These are phyloP conservation scores for Globisporangium lucens DNA, from an alignment of 352 stramenopile genomes.

Conservation along the genomic window DNA sequence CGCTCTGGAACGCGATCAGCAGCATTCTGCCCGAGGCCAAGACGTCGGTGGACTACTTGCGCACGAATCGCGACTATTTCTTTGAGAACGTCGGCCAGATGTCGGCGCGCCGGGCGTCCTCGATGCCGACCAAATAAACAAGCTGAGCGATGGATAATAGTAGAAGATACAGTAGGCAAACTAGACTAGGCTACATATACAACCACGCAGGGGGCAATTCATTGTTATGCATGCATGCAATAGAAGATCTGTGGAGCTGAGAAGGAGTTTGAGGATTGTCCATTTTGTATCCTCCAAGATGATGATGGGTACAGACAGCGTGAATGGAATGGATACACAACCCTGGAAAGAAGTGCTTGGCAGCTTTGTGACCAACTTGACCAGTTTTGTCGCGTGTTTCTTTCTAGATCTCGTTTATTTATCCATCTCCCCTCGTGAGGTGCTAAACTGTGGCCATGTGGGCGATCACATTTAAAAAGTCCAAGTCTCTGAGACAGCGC, in stretches of 20 bases:
- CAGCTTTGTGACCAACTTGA: too few relatives aligned
- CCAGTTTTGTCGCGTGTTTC: too few relatives aligned
- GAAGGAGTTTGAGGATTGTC: too few relatives aligned
- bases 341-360: too few relatives aligned
- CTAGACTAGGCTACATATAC: neutral
- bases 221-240: neutral
- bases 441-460: too few relatives aligned
- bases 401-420: too few relatives aligned
- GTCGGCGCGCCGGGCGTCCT: constrained; percentile 26
- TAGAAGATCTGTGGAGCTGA: neutral
- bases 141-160: neutral
- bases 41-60: constrained; percentile 45
- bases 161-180: neutral
- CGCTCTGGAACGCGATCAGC: constrained; percentile 63
- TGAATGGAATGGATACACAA: too few relatives aligned
- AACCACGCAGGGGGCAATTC: neutral
- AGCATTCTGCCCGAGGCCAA: constrained; percentile 53
- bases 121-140: constrained; percentile 3
- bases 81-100: constrained; percentile 57
- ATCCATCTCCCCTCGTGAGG: too few relatives aligned
- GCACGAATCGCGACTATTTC: constrained; percentile 67
- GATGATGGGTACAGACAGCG: too few relatives aligned
- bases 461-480: too few relatives aligned
- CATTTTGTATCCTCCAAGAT: too few relatives aligned
- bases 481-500: too few relatives aligned